phyloP scores from a whole-genome alignment of 2,329 filamentous ascomycete genomes.

The Canariomyces notabilis region DNA sequence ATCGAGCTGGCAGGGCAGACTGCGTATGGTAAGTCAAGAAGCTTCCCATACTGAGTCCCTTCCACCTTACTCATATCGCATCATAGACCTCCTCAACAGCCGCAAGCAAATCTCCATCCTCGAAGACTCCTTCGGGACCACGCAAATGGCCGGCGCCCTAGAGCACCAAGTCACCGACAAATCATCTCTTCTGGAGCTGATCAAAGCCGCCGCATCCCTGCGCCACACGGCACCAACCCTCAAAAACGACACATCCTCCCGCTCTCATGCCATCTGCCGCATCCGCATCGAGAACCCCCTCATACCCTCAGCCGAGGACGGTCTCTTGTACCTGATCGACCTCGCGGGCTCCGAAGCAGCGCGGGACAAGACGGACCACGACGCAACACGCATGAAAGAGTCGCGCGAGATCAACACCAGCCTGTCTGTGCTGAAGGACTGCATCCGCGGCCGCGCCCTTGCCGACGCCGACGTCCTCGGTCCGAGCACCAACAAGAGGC shows the following conservation, averaged over 20 bases:
- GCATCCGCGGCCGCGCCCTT: constrained; percentile 42
- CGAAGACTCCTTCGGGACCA: constrained; percentile 41
- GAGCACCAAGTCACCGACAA: constrained; percentile 34
- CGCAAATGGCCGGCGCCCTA: constrained; percentile 39
- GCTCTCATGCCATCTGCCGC: constrained; percentile 45
- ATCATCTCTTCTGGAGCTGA: constrained; percentile 29
- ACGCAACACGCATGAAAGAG: constrained; percentile 41
- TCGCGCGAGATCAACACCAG: constrained; percentile 44
- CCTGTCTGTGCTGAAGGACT: constrained; percentile 47
- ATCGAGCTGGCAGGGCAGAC: constrained; percentile 23
- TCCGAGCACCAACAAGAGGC: constrained; percentile 25
- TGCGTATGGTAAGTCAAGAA: constrained; percentile 21
- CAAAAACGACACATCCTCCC: constrained; percentile 44
- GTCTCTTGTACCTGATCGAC: constrained; percentile 43
- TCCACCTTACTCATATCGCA: background rate
- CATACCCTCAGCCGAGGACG: constrained; percentile 31
- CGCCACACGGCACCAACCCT: constrained; percentile 38
- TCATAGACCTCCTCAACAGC: constrained; percentile 37
- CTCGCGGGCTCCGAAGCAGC: constrained; percentile 46
- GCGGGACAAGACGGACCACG: constrained; percentile 37
- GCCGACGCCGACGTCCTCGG: constrained; percentile 27
- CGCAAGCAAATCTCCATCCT: constrained; percentile 39
- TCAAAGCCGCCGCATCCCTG: constrained; percentile 36
- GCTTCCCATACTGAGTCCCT: background rate
- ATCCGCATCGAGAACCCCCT: constrained; percentile 36